Evolutionary conservation across 2,329 filamentous ascomycete species (phyloP).

Genomic region (Talaromyces atroroseus): DNA sequence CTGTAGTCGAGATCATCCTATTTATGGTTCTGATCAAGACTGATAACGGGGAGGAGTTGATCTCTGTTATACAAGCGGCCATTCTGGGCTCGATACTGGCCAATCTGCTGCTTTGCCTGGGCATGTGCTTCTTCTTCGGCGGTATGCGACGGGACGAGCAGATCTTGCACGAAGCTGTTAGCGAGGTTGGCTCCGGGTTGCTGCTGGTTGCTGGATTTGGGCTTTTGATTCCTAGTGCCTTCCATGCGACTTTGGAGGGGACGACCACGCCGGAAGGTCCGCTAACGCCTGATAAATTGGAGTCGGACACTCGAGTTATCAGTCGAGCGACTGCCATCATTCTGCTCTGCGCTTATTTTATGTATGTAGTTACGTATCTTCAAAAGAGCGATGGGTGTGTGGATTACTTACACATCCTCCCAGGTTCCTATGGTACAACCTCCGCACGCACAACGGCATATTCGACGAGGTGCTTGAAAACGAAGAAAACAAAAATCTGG

Average conservation of each 20-base stretch:
- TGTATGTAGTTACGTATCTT: constrained; percentile 38
- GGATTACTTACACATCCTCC: background rate
- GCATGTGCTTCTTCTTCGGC: constrained; percentile 72
- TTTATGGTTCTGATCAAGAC: constrained; percentile 68
- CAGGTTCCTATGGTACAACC: constrained; percentile 63
- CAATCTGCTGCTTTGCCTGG: constrained; percentile 74
- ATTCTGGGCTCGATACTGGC: constrained; percentile 79
- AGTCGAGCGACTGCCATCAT: constrained; percentile 67
- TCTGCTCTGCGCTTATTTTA: constrained; percentile 61
- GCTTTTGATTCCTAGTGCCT: constrained; percentile 41
- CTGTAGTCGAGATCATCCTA: constrained; percentile 73
- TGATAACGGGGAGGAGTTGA: constrained; percentile 40
- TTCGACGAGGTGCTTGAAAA: constrained; percentile 67
- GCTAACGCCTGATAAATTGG: constrained; percentile 35
- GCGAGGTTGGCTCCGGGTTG: constrained; percentile 71
- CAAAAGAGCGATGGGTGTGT: background rate
- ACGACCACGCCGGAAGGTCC: constrained; percentile 37
- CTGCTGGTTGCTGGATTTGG: constrained; percentile 68
- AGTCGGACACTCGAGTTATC: constrained; percentile 55
- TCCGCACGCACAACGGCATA: constrained; percentile 69
- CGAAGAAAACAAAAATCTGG: constrained; percentile 63
- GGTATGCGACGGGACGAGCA: constrained; percentile 63
- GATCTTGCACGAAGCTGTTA: constrained; percentile 67
- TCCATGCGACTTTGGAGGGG: constrained; percentile 40
- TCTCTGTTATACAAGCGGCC: constrained; percentile 51